phyloP scores from a whole-genome alignment of 192 early-diverging fungal genomes.

The Mortierella antarctica region DNA sequence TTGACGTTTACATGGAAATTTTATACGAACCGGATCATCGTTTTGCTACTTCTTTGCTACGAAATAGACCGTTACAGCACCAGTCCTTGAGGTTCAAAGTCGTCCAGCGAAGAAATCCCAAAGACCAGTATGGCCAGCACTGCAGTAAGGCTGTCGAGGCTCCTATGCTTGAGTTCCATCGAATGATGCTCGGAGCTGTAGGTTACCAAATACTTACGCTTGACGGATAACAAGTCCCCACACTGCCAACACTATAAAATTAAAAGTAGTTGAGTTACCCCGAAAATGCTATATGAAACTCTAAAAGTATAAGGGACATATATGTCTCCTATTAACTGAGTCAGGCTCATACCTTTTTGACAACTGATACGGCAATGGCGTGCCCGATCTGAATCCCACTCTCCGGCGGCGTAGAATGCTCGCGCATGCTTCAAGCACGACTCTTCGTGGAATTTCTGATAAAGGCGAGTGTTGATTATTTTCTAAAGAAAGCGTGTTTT shows the following conservation, averaged over 20 bases:
- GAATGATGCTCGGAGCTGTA: too few species aligned
- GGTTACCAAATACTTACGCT: constrained; percentile 2
- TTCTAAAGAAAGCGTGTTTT: constrained; percentile 37
- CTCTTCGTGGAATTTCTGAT: constrained; percentile 69
- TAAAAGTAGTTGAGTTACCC: not conserved
- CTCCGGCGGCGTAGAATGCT: constrained; percentile 60
- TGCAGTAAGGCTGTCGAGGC: too few species aligned
- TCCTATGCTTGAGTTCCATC: too few species aligned
- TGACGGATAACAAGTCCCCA: constrained; percentile 45
- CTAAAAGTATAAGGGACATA: not conserved
- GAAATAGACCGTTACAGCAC: constrained; percentile 45
- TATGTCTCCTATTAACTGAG: too few species aligned
- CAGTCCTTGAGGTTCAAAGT: constrained; percentile 55
- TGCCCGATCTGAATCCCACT: constrained; percentile 63
- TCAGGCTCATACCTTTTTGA: constrained; percentile 43
- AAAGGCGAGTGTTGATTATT: constrained; percentile 63
- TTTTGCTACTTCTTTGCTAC: constrained; percentile 49
- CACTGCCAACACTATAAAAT: constrained; percentile 21
- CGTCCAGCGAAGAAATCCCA: constrained; percentile 63
- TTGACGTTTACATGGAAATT: too few species aligned
- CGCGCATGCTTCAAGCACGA: constrained; percentile 67
- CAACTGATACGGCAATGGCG: constrained; percentile 57
- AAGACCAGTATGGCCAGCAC: too few species aligned
- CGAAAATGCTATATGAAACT: not conserved
- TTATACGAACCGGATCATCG: too few species aligned